A percentile compares a stretch with the other conserved stretches of the same genome.
These are phyloP conservation scores for Colletotrichum orbiculare DNA, from an alignment of 2,329 filamentous ascomycete species.

Conservation along the genomic window DNA sequence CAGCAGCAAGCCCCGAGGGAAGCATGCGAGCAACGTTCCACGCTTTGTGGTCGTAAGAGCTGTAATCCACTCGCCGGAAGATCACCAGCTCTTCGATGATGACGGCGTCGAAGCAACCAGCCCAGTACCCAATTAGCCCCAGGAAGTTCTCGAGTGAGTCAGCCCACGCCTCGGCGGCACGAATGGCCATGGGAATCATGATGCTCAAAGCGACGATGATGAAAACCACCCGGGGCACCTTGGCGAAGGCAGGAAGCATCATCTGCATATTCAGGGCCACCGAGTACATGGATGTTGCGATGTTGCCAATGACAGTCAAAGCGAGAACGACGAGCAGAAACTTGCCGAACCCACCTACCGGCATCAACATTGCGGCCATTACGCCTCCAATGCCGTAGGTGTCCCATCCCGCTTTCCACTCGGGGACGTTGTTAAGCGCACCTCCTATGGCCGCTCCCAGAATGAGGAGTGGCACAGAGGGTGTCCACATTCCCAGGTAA, in stretches of 20 bases:
- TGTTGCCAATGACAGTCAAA: slow-evolving; percentile 51
- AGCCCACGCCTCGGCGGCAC: slow-evolving; percentile 52
- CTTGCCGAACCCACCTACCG: slow-evolving; percentile 48
- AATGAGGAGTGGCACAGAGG: slow-evolving; percentile 46
- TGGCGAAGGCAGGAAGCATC: slow-evolving; percentile 47
- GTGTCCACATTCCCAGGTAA: slow-evolving; percentile 60
- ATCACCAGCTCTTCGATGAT: slow-evolving; percentile 54
- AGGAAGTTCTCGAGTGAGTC: slow-evolving; percentile 57
- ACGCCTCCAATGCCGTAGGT: slow-evolving; percentile 46
- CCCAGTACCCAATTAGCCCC: slow-evolving; percentile 58
- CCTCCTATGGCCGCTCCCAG: slow-evolving; percentile 54
- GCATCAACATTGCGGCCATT: slow-evolving; percentile 45
- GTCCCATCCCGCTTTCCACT: slow-evolving; percentile 46
- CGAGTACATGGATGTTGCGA: slow-evolving; percentile 52
- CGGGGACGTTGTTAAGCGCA: slow-evolving; percentile 44
- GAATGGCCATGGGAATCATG: slow-evolving; percentile 54
- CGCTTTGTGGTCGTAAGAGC: slow-evolving; percentile 53
- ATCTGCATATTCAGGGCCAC: slow-evolving; percentile 54
- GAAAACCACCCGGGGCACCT: slow-evolving; percentile 54
- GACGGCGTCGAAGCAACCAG: slow-evolving; percentile 54
- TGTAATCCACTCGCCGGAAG: slow-evolving; percentile 54
- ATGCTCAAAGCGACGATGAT: slow-evolving; percentile 51
- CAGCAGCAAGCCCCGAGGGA: slow-evolving; percentile 55
- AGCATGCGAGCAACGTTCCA: slow-evolving; percentile 57
- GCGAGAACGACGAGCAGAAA: slow-evolving; percentile 51